Conservation (phyloP, 2,329 filamentous ascomycete genomes). For the Dactylellina drechsleri region DNA sequence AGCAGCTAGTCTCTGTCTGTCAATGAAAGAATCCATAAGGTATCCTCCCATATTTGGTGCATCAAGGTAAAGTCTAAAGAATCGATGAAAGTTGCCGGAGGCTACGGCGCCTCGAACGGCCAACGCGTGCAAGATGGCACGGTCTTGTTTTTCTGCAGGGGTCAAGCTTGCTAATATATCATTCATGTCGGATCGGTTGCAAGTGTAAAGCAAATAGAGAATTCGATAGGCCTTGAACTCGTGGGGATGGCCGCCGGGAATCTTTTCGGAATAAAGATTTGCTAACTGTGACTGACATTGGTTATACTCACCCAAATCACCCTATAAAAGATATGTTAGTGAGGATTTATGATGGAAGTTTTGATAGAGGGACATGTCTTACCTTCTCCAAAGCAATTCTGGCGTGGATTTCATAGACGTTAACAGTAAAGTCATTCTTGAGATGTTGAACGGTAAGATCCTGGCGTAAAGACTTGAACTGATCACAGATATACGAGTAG, state of each 20-base stretch:
- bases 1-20: slow-evolving; percentile 88
- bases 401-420: slow-evolving; percentile 96
- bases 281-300: slow-evolving; percentile 99
- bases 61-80: slow-evolving; percentile 94
- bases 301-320: slow-evolving; percentile 99
- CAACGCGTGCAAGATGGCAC: slow-evolving; percentile 87
- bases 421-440: slow-evolving; percentile 94
- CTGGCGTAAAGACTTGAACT: slow-evolving; percentile 98
- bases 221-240: slow-evolving; percentile 99
- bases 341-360: not conserved
- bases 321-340: slow-evolving; percentile 60
- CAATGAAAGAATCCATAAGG: slow-evolving; percentile 99
- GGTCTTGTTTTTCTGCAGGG: slow-evolving; percentile 88
- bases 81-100: slow-evolving; percentile 94
- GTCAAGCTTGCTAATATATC: slow-evolving; percentile 99
- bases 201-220: slow-evolving; percentile 98
- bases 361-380: slow-evolving; percentile 19
- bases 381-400: slow-evolving; percentile 93
- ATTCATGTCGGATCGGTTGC: slow-evolving; percentile 97
- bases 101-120: slow-evolving; percentile 90
- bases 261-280: slow-evolving; percentile 84
- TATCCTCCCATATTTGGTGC: slow-evolving; percentile 98
- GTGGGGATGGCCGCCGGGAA: slow-evolving; percentile 82
- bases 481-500: slow-evolving; percentile 97
- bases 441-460: slow-evolving; percentile 98